Evolutionary conservation across 805 yeast genomes (phyloP).

Genomic region (Myxozyma nipponensis): DNA sequence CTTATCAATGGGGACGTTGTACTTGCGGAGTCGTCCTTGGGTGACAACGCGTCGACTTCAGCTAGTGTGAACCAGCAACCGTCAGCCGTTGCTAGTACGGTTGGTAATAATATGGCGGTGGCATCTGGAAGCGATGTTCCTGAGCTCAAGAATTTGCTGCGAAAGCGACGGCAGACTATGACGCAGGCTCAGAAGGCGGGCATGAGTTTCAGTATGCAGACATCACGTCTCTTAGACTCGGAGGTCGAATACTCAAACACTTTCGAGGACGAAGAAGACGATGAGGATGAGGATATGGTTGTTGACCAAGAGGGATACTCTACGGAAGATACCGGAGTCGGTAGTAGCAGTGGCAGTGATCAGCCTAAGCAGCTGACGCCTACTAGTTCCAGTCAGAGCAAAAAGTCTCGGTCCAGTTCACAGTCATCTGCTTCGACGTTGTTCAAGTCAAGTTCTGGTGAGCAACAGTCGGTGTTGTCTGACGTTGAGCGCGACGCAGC

Average conservation of each 20-base stretch:
- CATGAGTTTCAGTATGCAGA: conserved; percentile 71
- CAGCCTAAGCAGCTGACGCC: conserved; percentile 17
- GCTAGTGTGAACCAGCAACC: conserved; percentile 2
- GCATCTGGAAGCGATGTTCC: conserved; percentile 15
- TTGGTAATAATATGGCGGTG: conserved; percentile 3
- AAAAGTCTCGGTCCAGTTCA: conserved; percentile 10
- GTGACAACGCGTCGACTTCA: conserved; percentile 1
- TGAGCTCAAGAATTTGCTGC: conserved; percentile 14
- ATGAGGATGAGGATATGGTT: conserved; percentile 30
- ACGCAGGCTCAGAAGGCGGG: conserved; percentile 74
- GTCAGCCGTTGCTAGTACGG: conserved; percentile 6
- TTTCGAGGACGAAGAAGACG: conserved; percentile 31
- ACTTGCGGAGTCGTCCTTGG: conserved; percentile 14
- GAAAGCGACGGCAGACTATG: conserved; percentile 39
- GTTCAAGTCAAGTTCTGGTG: conserved; percentile 9
- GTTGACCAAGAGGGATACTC: conserved; percentile 19
- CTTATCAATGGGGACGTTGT: conserved; percentile 23
- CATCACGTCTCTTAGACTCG: conserved; percentile 47
- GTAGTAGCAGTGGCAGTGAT: conserved; percentile 17
- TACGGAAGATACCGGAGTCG: conserved; percentile 25
- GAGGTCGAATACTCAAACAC: conserved; percentile 31
- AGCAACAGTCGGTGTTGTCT: conserved; percentile 6
- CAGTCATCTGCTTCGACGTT: conserved; percentile 13
- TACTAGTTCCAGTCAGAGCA: conserved; percentile 5
- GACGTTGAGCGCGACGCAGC: conserved; percentile 17